Evolutionary conservation across 78 protist genomes (phyloP).

Genomic region (Dictyostelium capitatum): DNA sequence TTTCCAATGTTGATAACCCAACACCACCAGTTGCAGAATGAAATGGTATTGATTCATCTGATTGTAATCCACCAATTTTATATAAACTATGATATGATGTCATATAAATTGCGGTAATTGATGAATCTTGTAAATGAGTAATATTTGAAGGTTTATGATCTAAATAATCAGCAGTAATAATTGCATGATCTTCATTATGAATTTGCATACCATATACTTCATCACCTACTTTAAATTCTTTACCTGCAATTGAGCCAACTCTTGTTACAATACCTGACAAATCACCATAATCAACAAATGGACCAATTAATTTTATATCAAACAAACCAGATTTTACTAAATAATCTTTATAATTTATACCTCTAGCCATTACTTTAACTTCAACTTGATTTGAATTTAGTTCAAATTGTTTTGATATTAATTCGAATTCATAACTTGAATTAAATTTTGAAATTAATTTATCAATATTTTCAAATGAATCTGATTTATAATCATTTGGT

Average conservation of each 20-base stretch:
- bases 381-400: constrained; percentile 13
- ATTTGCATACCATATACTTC: not conserved
- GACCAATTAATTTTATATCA: not conserved
- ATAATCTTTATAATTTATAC: constrained; percentile 35
- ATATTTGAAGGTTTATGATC: constrained; percentile 15
- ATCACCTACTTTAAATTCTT: constrained; percentile 8
- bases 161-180: too few species aligned
- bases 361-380: constrained; percentile 11
- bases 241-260: not conserved
- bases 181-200: too few species aligned
- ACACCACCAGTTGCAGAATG: constrained; percentile 70
- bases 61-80: not conserved
- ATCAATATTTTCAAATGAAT: not conserved
- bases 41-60: constrained; percentile 23
- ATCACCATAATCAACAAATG: not conserved
- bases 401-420: not conserved
- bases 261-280: not conserved
- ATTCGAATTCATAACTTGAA: not conserved
- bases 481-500: not conserved
- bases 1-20: constrained; percentile 18
- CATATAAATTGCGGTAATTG: constrained; percentile 5
- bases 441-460: not conserved
- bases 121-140: not conserved
- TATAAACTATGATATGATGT: constrained; percentile 1
- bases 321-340: not conserved